These are phyloP conservation scores for Gliomastix tumulicola DNA, from an alignment of 2,329 filamentous ascomycete genomes.

Conservation along the genomic window DNA sequence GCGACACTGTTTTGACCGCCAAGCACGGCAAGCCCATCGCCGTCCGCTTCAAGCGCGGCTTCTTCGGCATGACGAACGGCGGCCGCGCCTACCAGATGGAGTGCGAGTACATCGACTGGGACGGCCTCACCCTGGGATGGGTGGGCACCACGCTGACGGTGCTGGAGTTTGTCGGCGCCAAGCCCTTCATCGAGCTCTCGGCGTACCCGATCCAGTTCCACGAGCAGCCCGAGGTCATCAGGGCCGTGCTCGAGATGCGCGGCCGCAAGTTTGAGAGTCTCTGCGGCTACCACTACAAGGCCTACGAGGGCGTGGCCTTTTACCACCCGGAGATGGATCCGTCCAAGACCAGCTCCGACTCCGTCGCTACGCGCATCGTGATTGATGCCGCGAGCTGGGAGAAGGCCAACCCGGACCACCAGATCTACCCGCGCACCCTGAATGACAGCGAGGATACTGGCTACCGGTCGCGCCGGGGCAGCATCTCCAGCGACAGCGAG, in stretches of 20 bases:
- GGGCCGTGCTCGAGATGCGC: slow-evolving; percentile 24
- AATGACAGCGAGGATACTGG: neutral
- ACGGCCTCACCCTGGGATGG: slow-evolving; percentile 39
- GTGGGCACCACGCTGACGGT: slow-evolving; percentile 24
- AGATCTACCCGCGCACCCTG: slow-evolving; percentile 47
- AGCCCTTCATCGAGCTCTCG: slow-evolving; percentile 32
- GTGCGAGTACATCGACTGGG: slow-evolving; percentile 37
- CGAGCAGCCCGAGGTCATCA: slow-evolving; percentile 25
- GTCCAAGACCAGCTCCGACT: slow-evolving; percentile 14
- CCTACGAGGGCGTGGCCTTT: slow-evolving; percentile 31
- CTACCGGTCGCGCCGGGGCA: too few species aligned
- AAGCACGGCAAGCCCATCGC: slow-evolving; percentile 30
- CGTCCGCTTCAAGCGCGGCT: slow-evolving; percentile 26
- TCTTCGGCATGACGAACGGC: slow-evolving; percentile 27
- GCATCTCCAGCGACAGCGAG: neutral
- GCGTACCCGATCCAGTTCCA: slow-evolving; percentile 38
- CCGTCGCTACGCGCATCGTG: slow-evolving; percentile 19
- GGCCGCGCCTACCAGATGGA: slow-evolving; percentile 29
- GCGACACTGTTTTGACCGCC: slow-evolving; percentile 28
- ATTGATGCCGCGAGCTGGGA: slow-evolving; percentile 21
- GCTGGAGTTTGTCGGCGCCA: slow-evolving; percentile 32
- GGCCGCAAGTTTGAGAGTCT: slow-evolving; percentile 37
- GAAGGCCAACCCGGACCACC: slow-evolving; percentile 9
- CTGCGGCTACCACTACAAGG: slow-evolving; percentile 39
- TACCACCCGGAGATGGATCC: slow-evolving; percentile 11